These are phyloP conservation scores for Gentiana macrophylla DNA, from an alignment of 257 asterid species.

Conservation along the genomic window DNA sequence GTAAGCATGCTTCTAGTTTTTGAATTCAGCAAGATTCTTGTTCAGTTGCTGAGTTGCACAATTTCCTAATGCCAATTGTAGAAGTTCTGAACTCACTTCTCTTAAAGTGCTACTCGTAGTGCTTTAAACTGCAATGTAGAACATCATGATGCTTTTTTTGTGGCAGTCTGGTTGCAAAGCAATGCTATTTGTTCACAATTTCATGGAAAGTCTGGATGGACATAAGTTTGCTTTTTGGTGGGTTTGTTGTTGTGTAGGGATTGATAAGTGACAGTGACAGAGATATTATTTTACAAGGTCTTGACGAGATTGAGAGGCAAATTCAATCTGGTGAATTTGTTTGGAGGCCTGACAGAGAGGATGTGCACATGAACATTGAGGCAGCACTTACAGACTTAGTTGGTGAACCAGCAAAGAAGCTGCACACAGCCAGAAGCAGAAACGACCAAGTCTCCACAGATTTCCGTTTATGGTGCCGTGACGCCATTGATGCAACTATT, in stretches of 20 bases:
- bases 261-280: slow-evolving; percentile 70
- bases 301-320: slow-evolving; percentile 55
- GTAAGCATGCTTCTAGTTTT: too few relatives aligned
- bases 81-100: too few relatives aligned
- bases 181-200: too few relatives aligned
- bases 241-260: slow-evolving; percentile 35
- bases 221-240: not conserved
- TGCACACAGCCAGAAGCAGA: slow-evolving; percentile 92
- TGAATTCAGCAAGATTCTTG: too few relatives aligned
- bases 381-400: slow-evolving; percentile 90
- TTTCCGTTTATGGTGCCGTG: slow-evolving; percentile 91
- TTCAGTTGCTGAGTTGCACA: too few relatives aligned
- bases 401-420: slow-evolving; percentile 98
- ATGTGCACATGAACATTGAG: slow-evolving; percentile 97
- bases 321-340: slow-evolving; percentile 65
- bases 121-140: not conserved
- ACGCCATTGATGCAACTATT: slow-evolving; percentile 59
- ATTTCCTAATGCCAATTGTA: too few relatives aligned
- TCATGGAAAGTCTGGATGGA: not conserved
- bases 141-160: not conserved
- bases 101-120: too few relatives aligned
- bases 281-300: slow-evolving; percentile 58
- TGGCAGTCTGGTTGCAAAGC: too few relatives aligned
- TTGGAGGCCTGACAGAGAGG: slow-evolving; percentile 99
- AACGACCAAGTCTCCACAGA: slow-evolving; percentile 97